Base-by-base conservation (phyloP, 2,329 filamentous ascomycete species). In the Bipolaris bicolor region DNA sequence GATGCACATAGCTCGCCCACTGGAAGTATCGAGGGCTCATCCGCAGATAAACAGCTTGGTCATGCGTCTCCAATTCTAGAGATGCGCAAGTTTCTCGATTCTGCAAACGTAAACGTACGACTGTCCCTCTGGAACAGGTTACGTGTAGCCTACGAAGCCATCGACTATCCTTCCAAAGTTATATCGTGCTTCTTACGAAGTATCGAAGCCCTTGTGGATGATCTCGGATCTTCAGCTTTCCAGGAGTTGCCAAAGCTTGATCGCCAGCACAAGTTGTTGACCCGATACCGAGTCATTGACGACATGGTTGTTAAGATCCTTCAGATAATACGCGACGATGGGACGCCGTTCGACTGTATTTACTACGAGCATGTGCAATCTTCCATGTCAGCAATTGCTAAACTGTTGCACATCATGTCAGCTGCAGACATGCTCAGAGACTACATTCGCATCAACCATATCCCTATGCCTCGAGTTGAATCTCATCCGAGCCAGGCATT, bases 71-170 rank as follows among this genome's bases (percentile, higher is more conserved):
- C 74, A 2, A 64, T 92, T 16, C 84, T 86, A 46, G 92, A 97
- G 69, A 87, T 99, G 72, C 89, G 90, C 78, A 91, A 90, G 55
- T 98, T 98, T 62, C 81, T 99, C 3, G 84, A 90, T 51, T 88
- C 86, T 46, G 93, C 92, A 41, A 92, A 89, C 69, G 90, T 92
- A 1, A 91, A 93, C 51, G 80, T 98, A 49, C 88, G 91, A 34
- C 80, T 98, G 1, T 92, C 95, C 62, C 81, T 99, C 1, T 99
- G 95, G 95, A 89, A 90, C 60, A 88, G 92, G 49, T 83, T 99
- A n/a, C 88, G 91, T 36, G 90, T 95, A 62, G 94, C 95, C 0
- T 99, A 99, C 69, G 84, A 88, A 50, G 86, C 85, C 7, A 96
- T 99, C 59, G 86, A 90, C 7, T 97, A 97, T 68, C 80, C 86